Base-by-base conservation (phyloP, 768 basidiomycete genomes). In the Termitomyces titanicus region DNA sequence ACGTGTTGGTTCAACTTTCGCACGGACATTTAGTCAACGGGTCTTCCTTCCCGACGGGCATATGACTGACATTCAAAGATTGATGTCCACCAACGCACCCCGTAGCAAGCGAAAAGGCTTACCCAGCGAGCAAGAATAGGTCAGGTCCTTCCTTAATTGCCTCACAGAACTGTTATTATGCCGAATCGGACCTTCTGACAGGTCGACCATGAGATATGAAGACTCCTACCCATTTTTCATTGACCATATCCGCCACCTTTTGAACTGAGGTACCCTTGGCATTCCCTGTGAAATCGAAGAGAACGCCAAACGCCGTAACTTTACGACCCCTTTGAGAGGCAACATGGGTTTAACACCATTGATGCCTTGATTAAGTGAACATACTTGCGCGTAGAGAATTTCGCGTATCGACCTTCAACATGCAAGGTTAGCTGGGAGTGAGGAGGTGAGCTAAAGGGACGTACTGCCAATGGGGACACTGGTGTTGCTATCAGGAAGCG, bases 61-160 rank as follows among this genome's bases (percentile, higher is more conserved):
- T 94, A 68, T 96, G 93, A 15, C 88, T 91, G 45, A 5, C n/a
- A 20, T 17, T 3, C 17, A 18, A 1, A 18, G 9, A 35, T 39
- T 15, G 34, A 10, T 5, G 25, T 18, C 17, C 17, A 35, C 7
- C 7, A 12, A 24, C 7, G 17, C 44, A n/a, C 10, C 3, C 17
- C n/a, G n/a, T n/a, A 31, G 9, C n/a, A 47, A 34, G 29, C 38
- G 47, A 51, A 24, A 3, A 1, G 53, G 62, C 79, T 29, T 48
- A 84, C 86, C 86, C 85, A 53, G 79, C 79, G 51, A 92, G 79
- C 52, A 91, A 64, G 74, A 95, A 96, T 57, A 92, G 75, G 68
- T 94, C 92, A 13, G 93, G 92, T 63, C 85, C 84, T 9, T 92
- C 88, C 39, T 76, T 69, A 57, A 94, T 93, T 1, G 88, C 91